These are phyloP conservation scores for Piromyces finnis DNA, from an alignment of 192 early-diverging fungal species.

Conservation along the genomic window DNA sequence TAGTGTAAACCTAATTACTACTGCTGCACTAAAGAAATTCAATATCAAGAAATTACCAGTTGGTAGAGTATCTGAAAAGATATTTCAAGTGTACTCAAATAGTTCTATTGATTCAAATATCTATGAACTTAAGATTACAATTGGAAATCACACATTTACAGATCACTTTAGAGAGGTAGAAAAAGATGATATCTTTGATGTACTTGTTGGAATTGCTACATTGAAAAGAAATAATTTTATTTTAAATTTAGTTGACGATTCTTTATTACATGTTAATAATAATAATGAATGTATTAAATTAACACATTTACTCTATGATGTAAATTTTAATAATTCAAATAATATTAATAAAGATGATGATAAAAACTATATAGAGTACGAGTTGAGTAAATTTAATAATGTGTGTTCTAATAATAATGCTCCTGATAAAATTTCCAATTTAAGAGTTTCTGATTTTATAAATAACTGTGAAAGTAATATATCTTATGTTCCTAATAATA, in stretches of 20 bases:
- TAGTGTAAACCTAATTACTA: not conserved
- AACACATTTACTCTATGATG: not conserved
- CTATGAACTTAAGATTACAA: not conserved
- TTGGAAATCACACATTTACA: not conserved
- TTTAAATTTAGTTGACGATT: not conserved
- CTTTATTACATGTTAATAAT: not conserved
- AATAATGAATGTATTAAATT: not conserved
- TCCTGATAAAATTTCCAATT: too few species aligned
- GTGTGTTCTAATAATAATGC: too few species aligned
- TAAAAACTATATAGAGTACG: not conserved
- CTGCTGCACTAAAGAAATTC: not conserved
- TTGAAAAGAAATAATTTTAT: not conserved
- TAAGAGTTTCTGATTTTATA: too few species aligned
- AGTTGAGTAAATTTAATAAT: too few species aligned
- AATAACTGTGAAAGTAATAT: too few species aligned
- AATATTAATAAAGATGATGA: not conserved
- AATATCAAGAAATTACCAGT: not conserved
- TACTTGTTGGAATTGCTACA: not conserved
- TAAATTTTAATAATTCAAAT: not conserved
- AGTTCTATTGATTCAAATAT: not conserved
- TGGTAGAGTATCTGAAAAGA: not conserved
- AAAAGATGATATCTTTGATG: not conserved
- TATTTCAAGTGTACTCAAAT: not conserved
- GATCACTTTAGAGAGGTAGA: not conserved
- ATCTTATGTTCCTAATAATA: too few species aligned